A percentile compares a stretch with the other conserved stretches of the same genome.
phyloP scores from a whole-genome alignment of 129 eudicot genomes.

The Flaveria bidentis region DNA sequence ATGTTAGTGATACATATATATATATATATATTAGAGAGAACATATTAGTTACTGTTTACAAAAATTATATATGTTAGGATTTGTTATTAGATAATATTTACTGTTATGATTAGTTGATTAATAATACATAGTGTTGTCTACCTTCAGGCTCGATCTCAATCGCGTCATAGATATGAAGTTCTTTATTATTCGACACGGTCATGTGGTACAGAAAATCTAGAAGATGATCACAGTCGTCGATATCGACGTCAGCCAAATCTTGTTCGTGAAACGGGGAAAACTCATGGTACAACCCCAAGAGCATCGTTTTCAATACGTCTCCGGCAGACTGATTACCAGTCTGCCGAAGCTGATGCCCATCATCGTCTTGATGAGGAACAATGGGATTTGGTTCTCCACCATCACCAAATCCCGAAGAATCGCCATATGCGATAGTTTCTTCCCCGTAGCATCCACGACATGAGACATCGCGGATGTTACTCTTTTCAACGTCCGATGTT shows the following conservation, averaged over 20 bases:
- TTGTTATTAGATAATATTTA: too few relatives aligned
- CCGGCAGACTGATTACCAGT: constrained; percentile 24
- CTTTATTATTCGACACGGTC: constrained; percentile 46
- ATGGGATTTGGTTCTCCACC: constrained; percentile 78
- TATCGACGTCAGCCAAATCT: constrained; percentile 14
- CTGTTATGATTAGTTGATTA: too few relatives aligned
- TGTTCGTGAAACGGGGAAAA: constrained; percentile 54
- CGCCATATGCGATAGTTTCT: constrained; percentile 48
- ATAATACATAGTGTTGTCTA: neutral
- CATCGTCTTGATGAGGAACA: constrained; percentile 46
- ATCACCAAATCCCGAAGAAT: constrained; percentile 60
- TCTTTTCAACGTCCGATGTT: constrained; percentile 1
- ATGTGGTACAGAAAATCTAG: constrained; percentile 54
- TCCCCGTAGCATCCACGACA: constrained; percentile 47
- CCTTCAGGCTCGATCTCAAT: constrained; percentile 30
- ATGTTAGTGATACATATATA: too few relatives aligned
- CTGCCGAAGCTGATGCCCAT: constrained; percentile 36
- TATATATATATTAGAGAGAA: too few relatives aligned
- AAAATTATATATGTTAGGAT: too few relatives aligned
- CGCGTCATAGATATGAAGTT: constrained; percentile 21
- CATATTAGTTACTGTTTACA: too few relatives aligned
- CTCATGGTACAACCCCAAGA: constrained; percentile 43
- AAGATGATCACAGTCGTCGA: constrained; percentile 43
- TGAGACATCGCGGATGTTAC: constrained; percentile 46
- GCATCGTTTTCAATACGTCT: constrained; percentile 33